phyloP scores from a whole-genome alignment of 164 flowering plant genomes.

The Euptelea pleiosperma region DNA sequence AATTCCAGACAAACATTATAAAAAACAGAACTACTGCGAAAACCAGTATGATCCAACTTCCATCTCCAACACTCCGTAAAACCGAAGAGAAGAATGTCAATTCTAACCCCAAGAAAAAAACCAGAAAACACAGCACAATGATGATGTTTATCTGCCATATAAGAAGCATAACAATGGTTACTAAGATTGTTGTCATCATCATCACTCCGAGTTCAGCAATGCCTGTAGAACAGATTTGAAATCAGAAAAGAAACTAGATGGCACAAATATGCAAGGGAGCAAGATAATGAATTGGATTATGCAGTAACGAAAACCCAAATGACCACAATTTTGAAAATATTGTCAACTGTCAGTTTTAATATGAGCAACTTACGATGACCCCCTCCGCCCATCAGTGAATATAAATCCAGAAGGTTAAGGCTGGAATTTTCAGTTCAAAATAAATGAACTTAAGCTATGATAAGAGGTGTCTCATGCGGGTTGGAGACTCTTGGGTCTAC shows the following conservation, averaged over 20 bases:
- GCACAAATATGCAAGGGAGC: background rate
- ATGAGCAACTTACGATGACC: too few relatives aligned
- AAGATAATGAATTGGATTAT: background rate
- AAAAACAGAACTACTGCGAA: slow-evolving; percentile 72
- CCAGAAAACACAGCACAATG: slow-evolving; percentile 56
- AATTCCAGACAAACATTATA: slow-evolving; percentile 92
- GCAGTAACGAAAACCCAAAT: too few relatives aligned
- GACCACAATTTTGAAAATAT: too few relatives aligned
- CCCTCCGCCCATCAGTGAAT: too few relatives aligned
- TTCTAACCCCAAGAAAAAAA: slow-evolving; percentile 81
- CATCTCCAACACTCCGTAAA: slow-evolving; percentile 74
- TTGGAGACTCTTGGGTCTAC: too few relatives aligned
- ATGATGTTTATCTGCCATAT: slow-evolving; percentile 96
- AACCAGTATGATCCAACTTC: slow-evolving; percentile 94
- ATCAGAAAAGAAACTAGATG: slow-evolving; percentile 9
- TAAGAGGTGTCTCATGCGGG: too few relatives aligned
- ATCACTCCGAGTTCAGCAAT: slow-evolving; percentile 94
- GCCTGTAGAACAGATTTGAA: slow-evolving; percentile 41
- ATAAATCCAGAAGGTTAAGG: too few relatives aligned
- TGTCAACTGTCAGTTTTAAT: too few relatives aligned
- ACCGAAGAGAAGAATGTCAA: slow-evolving; percentile 86
- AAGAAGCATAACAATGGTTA: slow-evolving; percentile 93
- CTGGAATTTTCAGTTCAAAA: too few relatives aligned
- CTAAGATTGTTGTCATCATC: slow-evolving; percentile 91
- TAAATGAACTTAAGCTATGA: too few relatives aligned